phyloP scores from a whole-genome alignment of 805 yeast genomes.

The Candida jianshihensis region DNA sequence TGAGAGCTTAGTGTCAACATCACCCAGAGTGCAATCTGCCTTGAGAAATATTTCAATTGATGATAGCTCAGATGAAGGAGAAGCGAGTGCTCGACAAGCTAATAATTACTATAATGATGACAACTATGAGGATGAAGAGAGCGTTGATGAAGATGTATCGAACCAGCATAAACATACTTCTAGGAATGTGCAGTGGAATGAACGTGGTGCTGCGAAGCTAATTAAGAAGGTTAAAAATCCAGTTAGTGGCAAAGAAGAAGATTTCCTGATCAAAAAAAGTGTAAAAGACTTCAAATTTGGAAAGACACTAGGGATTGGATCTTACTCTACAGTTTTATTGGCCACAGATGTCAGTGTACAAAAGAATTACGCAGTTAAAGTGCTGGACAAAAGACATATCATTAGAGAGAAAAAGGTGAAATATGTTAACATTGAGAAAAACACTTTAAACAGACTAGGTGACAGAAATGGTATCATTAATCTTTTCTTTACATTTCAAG shows the following conservation, averaged over 20 bases:
- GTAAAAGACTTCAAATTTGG: conserved; percentile 89
- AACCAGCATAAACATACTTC: conserved; percentile 3
- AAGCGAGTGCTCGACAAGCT: conserved; percentile 4
- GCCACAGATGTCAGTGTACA: conserved; percentile 76
- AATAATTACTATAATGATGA: neutral
- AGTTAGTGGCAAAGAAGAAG: conserved; percentile 42
- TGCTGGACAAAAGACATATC: conserved; percentile 69
- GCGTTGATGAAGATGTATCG: neutral
- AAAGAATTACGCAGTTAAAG: conserved; percentile 73
- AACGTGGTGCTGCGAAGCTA: conserved; percentile 52
- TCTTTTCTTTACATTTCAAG: conserved; percentile 74
- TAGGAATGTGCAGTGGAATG: conserved; percentile 42
- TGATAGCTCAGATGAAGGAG: neutral
- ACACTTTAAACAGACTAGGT: conserved; percentile 65
- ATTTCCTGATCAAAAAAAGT: conserved; percentile 42
- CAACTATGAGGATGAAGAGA: neutral
- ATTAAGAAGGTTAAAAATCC: conserved; percentile 37
- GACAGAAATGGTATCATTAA: conserved; percentile 57
- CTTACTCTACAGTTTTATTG: conserved; percentile 85
- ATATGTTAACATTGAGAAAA: conserved; percentile 78
- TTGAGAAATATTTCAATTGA: neutral
- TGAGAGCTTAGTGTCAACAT: conserved; percentile 12
- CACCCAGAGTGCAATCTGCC: neutral
- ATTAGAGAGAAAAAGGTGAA: conserved; percentile 79
- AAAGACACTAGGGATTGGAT: conserved; percentile 87